Evolutionary conservation across 2,329 filamentous ascomycete genomes (phyloP), one percentile per base, ranked within the genome.

Genomic region (Cladosporium sphaerospermum): DNA sequence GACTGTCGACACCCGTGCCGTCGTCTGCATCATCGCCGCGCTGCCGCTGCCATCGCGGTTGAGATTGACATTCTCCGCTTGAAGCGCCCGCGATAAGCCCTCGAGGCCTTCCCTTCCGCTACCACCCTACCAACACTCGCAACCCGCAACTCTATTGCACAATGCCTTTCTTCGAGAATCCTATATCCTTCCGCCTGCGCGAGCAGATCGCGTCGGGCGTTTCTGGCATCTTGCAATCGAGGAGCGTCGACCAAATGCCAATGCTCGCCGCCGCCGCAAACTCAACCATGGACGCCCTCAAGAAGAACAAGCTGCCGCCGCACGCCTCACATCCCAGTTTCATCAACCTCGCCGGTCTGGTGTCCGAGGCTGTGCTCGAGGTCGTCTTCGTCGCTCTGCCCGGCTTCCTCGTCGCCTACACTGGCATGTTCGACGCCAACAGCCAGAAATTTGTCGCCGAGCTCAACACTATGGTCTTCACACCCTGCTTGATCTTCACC

Each of bases 371-470:
- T 9, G 91, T 96, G 28, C 78, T 96, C 65, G 90, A 96, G 68
- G 92, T 97, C 19, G 87, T 99, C 46, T 97, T 91, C 68, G 91
- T 99, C 69, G 92, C 88, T 69, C 73, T 96, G 61, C 93, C 93
- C 0, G 93, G 93, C 28, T 99, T 96, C 72, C 86, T 99, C 58
- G 84, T 96, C 51, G 93, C 93, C 10, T 79, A 87, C 37, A 79
- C 89, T 63, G 93, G 93, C 68, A 88, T 96, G 74, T 97, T 99
- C 71, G 89, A 95, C 71, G 89, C 89, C 58, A 90, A 96, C 48
- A 88, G 91, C 69, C 93, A 99, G 71, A 97, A 96, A 72, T 95
- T 99, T 67, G 78, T 96, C 47, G 92, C 93, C 51, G 96, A 99
- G 67, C 78, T 99, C 61, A 99, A 99, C 70, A 90, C 96, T 55